phyloP scores from a whole-genome alignment of 108 stramenopile genomes.

The Craspedostauros australis region DNA sequence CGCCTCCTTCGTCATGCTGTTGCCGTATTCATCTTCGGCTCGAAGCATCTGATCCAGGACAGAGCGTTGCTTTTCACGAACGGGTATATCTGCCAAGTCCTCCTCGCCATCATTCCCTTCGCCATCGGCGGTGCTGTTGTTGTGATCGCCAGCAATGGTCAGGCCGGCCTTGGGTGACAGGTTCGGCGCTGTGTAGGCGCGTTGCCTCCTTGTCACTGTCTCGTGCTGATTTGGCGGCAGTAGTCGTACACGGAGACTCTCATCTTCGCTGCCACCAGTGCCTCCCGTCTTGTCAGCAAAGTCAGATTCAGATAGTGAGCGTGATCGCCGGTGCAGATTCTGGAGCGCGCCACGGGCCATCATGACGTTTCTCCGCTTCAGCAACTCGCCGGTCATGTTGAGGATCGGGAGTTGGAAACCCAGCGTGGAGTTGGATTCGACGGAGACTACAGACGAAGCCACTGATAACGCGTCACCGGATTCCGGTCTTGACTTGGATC shows the following conservation, averaged over 20 bases:
- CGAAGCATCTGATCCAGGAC: conserved; percentile 18
- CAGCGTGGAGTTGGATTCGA: no score
- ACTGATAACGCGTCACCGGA: no score
- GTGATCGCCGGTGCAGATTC: not conserved
- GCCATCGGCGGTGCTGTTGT: not conserved
- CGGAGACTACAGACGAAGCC: no score
- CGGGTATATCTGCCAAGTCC: not conserved
- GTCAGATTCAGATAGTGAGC: conserved; percentile 8
- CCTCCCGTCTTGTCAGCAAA: no score
- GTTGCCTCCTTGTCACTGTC: no score
- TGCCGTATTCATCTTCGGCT: conserved; percentile 10
- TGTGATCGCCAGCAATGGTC: no score
- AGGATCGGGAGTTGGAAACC: no score
- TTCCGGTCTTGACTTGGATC: no score
- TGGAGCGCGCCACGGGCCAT: not conserved
- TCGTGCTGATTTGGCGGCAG: no score
- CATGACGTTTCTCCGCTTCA: conserved; percentile 3
- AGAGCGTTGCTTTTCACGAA: not conserved
- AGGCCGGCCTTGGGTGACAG: not conserved
- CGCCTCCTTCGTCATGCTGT: conserved; percentile 11
- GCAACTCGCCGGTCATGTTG: conserved; percentile 5
- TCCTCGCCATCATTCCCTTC: not conserved
- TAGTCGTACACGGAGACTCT: no score
- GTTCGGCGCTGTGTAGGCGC: conserved; percentile 6
- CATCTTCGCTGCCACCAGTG: no score